Evolutionary conservation across 805 yeast genomes (phyloP), one percentile per base, ranked within the genome.

Genomic region (Kluyveromyces starmeri): DNA sequence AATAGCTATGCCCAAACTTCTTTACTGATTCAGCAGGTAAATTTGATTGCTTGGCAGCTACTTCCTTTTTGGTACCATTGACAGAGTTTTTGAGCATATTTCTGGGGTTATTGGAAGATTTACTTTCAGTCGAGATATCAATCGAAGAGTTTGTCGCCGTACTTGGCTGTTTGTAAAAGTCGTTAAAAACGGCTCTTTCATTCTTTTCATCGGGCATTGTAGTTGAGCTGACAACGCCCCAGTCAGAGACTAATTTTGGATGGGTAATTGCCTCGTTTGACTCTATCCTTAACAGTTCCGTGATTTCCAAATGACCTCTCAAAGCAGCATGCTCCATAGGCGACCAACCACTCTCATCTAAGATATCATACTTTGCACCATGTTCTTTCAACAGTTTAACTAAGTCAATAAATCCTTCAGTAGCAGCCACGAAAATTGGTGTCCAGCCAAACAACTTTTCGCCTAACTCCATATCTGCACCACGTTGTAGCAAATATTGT

Each of bases 261-360:
- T 44, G 38, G 11, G 43, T 46, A 4, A 53, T 45, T 4, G 36
- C 40, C 17, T 46, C 47, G 17, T 46, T 41, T 20, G 40, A 42
- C 4, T 45, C 40, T 13, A 51, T 39, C 20, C 67, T 67, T 36
- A 89, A 61, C 48, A 73, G 46, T 34, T 73, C 73, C 1, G 92
- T 78, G 23, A 84, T 71, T 2, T 64, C 68, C 38, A 88, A 61
- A 54, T 86, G 94, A 4, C 97, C 97, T 47, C 96, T 70, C 29
- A 89, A 64, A 32, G 84, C 78, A 0, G 96, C 96, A 57, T 89
- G 97, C 50, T 89, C 97, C 77, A 85, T 77, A n/a, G 97, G 95
- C 13, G 85, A 75, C 97, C 97, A 89, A 0, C 96, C 96, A 34
- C 92, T 79, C 29, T 75, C 79, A 60, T 89, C 97, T 12, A 71